Evolutionary conservation across 352 stramenopile species (phyloP).

Genomic region (Pythium pyrilobum): DNA sequence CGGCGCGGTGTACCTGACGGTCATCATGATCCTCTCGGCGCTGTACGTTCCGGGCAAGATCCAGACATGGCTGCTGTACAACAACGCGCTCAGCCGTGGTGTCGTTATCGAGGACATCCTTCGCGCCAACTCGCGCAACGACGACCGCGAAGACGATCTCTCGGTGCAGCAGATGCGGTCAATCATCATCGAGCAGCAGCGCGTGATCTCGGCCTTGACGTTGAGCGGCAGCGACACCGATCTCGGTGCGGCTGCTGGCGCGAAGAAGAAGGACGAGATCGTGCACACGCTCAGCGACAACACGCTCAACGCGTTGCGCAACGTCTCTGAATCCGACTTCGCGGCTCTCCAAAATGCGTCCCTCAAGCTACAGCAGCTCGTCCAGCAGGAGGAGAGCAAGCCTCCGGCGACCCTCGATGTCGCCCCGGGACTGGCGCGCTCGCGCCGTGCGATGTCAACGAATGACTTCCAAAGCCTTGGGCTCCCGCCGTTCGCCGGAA

Average conservation of each 20-base stretch:
- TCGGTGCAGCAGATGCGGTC: slow-evolving; percentile 37
- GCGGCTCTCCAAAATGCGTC: slow-evolving; percentile 31
- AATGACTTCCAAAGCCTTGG: slow-evolving; percentile 22
- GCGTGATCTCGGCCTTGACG: slow-evolving; percentile 30
- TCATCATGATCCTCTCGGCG: slow-evolving; percentile 83
- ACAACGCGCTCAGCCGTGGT: slow-evolving; percentile 91
- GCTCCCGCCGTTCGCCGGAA: slow-evolving; percentile 20
- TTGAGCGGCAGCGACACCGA: slow-evolving; percentile 32
- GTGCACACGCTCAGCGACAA: slow-evolving; percentile 33
- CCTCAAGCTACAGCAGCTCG: slow-evolving; percentile 25
- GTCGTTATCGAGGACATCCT: slow-evolving; percentile 95
- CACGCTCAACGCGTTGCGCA: slow-evolving; percentile 24
- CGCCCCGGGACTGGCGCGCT: slow-evolving; percentile 7
- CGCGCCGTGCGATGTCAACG: slow-evolving; percentile 20
- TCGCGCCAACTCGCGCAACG: slow-evolving; percentile 29
- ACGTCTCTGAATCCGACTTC: slow-evolving; percentile 34
- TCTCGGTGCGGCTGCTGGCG: neutral
- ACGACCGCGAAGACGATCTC: slow-evolving; percentile 39
- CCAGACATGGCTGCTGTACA: slow-evolving; percentile 93
- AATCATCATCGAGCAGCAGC: slow-evolving; percentile 46
- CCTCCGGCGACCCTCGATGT: neutral
- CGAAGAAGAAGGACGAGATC: slow-evolving; percentile 23
- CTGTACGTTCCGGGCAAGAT: slow-evolving; percentile 76
- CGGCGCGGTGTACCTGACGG: slow-evolving; percentile 81
- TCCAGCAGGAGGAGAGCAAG: slow-evolving; percentile 17